These are phyloP conservation scores for Areca catechu DNA, from an alignment of 176 grass and related monocot species.

Conservation along the genomic window DNA sequence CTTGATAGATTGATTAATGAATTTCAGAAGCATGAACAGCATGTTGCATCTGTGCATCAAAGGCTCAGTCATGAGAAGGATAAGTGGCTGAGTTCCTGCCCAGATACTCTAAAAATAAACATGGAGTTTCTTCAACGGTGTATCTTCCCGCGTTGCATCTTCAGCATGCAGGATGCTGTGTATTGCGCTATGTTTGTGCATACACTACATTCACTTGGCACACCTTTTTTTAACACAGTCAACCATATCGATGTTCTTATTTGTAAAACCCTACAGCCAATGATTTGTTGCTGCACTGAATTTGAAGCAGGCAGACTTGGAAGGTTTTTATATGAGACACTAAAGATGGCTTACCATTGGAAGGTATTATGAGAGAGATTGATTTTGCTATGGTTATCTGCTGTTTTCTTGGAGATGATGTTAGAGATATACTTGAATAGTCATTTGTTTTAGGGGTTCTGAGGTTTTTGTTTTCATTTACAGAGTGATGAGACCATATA, in stretches of 20 bases:
- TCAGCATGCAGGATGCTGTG: slow-evolving; percentile 83
- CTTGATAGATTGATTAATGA: slow-evolving; percentile 78
- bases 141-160: slow-evolving; percentile 79
- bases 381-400: neutral
- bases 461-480: slow-evolving; percentile 21
- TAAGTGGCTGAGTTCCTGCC: slow-evolving; percentile 81
- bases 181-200: slow-evolving; percentile 95
- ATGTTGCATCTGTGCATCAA: slow-evolving; percentile 65
- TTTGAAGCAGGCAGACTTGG: slow-evolving; percentile 91
- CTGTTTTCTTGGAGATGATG: too few relatives aligned
- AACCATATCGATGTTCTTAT: slow-evolving; percentile 94
- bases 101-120: slow-evolving; percentile 84
- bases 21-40: slow-evolving; percentile 76
- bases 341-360: slow-evolving; percentile 95
- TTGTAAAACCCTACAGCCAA: slow-evolving; percentile 89
- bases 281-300: slow-evolving; percentile 98
- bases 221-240: slow-evolving; percentile 87
- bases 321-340: slow-evolving; percentile 88
- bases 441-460: slow-evolving; percentile 19
- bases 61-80: slow-evolving; percentile 82
- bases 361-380: slow-evolving; percentile 52
- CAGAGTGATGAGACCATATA: slow-evolving; percentile 95
- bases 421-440: too few relatives aligned
- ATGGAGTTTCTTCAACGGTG: slow-evolving; percentile 96
- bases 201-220: slow-evolving; percentile 76